A percentile compares a stretch with the other conserved stretches of the same genome.
Evolutionary conservation across 2,329 filamentous ascomycete species (phyloP).

Genomic region (Alternaria sp.): DNA sequence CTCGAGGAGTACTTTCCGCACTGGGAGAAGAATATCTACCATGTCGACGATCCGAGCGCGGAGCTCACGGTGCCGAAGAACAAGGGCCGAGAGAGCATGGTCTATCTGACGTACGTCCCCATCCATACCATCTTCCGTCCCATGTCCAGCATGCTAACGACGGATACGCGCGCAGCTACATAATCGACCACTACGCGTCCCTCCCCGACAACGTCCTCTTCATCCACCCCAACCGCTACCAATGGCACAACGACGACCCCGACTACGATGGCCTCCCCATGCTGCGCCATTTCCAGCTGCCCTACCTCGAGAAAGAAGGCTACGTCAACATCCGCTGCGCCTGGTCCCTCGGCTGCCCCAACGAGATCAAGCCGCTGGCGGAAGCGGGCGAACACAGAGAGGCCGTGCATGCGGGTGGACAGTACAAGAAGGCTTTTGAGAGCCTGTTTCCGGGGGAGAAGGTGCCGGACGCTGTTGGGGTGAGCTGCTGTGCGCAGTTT

Average conservation of each 20-base stretch:
- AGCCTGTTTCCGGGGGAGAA: constrained; percentile 54
- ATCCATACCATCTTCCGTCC: background rate
- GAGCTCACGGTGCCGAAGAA: constrained; percentile 53
- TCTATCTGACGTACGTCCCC: constrained; percentile 54
- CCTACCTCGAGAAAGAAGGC: constrained; percentile 57
- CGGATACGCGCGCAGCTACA: constrained; percentile 40
- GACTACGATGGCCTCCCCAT: constrained; percentile 59
- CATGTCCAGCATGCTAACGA: constrained; percentile 5
- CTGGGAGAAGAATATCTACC: constrained; percentile 53
- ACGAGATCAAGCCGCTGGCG: constrained; percentile 56
- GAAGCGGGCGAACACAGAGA: constrained; percentile 50
- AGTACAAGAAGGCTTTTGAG: constrained; percentile 58
- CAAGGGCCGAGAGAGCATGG: constrained; percentile 59
- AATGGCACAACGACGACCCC: constrained; percentile 61
- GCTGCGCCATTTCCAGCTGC: constrained; percentile 56
- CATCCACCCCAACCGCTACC: constrained; percentile 52
- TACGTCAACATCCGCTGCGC: constrained; percentile 63
- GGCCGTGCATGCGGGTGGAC: constrained; percentile 56
- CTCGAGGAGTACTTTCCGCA: constrained; percentile 46
- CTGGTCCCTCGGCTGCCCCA: constrained; percentile 60
- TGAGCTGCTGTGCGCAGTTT: constrained; percentile 64
- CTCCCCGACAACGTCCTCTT: constrained; percentile 52
- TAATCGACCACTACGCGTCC: constrained; percentile 50
- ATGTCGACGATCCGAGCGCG: constrained; percentile 50
- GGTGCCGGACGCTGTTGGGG: constrained; percentile 56